Base-by-base conservation (phyloP, 805 yeast genomes). In the Candida chilensis region DNA sequence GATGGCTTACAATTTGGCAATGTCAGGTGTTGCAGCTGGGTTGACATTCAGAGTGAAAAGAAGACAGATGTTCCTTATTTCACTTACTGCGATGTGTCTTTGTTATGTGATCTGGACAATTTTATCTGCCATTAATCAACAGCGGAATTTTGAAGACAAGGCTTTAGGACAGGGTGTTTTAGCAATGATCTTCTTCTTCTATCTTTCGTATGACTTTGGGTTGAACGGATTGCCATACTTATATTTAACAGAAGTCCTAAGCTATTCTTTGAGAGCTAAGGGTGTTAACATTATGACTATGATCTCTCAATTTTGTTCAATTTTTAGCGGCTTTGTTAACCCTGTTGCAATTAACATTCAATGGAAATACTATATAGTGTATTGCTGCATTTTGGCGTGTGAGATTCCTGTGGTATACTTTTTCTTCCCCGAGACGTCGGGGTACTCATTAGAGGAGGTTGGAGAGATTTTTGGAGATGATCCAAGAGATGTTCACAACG, bases 171-270 rank as follows among this genome's bases (percentile, higher is more conserved):
- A 54, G 32, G 75, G 70, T 36, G 71, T 67, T 16, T 54, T 60
- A 42, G 70, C 70, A 5, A 63, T 71, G 67, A 64, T 71, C 30
- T 70, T 67, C 58, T 41, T 68, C 20, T 66, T 54, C 59, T 55
- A 58, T 45, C 40, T 48, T 31, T 51, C 55, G 24, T 68, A 66
- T 48, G 54, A 63, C 39, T 46, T 57, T 27, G 67, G 67, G 22
- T 42, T 51, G 31, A 63, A 64, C 34, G 72, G 72, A 30, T 52
- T 67, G 32, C 69, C 71, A 30, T 58, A 47, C 42, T 41, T 64
- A 27, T 69, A 68, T 42, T 40, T 60, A 30, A 64, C 74, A 24
- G 75, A 64, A 44, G 50, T 51, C 11, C 11, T 19, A 19, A 8
- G 60, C 5, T 56, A 49, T 42, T 39, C 50, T 18, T 57, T 50